Base-by-base conservation (phyloP, 768 basidiomycete species). In the Coprinellus micaceus region DNA sequence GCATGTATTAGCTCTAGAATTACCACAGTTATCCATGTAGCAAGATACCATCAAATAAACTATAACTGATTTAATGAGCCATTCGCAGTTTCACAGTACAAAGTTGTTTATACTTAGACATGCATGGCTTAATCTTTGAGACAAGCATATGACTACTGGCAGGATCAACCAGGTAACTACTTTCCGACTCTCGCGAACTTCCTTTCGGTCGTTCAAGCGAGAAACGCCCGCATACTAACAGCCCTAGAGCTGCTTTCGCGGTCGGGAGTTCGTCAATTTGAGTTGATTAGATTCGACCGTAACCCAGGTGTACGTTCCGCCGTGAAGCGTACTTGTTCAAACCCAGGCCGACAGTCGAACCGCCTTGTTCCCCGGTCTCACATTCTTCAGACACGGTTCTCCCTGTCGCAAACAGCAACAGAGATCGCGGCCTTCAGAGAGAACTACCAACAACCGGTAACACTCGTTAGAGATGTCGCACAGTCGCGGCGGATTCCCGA, bases 71-170 rank as follows among this genome's bases (percentile, higher is more conserved):
- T 82, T 85, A 85, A 85, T 85, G 84, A 85, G 84, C 83, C 82
- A 83, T 85, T 85, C 78, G 81, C 83, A 82, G 84, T 85, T 85
- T 85, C 84, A 83, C 83, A 76, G 81, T 84, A 83, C 74, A 82
- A 81, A 78, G 63, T 81, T 74, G 79, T 81, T 82, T 83, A 81
- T 82, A 85, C 84, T 85, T 83, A 78, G 83, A 84, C 83, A 84
- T 86, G 84, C 84, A 85, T 86, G 84, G 82, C 83, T 85, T 85
- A 84, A 83, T 85, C 83, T 84, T 84, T 84, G 83, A 84, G 83
- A 84, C 84, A 85, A 85, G 84, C 84, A 85, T 85, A 85, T 84
- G 81, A 85, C 83, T 85, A 86, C 83, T 85, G 82, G 85, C 83
- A 86, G 83, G 82, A 86, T 86, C 84, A 86, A 86, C 84, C 84